Base-by-base conservation (phyloP, 495 filamentous ascomycete genomes). In the Letharia lupina region DNA sequence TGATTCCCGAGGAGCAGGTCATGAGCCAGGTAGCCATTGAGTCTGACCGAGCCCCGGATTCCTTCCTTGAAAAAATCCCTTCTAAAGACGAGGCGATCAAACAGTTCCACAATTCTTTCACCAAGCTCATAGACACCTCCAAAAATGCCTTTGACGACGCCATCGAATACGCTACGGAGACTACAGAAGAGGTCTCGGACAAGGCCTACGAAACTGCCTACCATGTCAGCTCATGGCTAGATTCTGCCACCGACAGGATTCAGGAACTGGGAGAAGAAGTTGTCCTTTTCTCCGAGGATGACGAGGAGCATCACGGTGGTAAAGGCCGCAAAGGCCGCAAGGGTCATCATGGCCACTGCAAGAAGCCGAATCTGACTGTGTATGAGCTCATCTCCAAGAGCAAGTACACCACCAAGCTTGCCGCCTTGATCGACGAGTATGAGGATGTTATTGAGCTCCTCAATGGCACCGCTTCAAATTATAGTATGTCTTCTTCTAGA, bases 321-420 rank as follows among this genome's bases (percentile, higher is more conserved):
- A 39, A 63, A 10, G 62, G 62, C 18, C 13, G 52, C 52, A 70
- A 72, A 59, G 63, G 68, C 28, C 66, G 65, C 33, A 65, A 68
- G 40, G 70, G 71, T 33, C 68, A 74, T 64, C 72, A 70, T 35
- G 61, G 65, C 52, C 65, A 73, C 65, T 67, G 70, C 62, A 72
- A 70, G 67, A 72, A 70, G 66, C 75, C 80, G n/a, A 88, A 92
- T 72, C 69, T 77, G 71, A 95, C 90, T 41, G 57, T 95, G 61
- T 96, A 90, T 75, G 78, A 96, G 67, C 75, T 91, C 35, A 90
- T 97, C 74, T 75, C 80, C 16, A 78, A 83, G 59, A 87, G 81
- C 77, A 89, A 89, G 67, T 83, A 91, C 77, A 91, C 89, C 31
- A 86, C 82, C 44, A 89, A 85, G 73, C 84, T 96, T 52, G 86